Evolutionary conservation across 495 filamentous ascomycete genomes (phyloP).

Genomic region (Penicillium bovifimosum): DNA sequence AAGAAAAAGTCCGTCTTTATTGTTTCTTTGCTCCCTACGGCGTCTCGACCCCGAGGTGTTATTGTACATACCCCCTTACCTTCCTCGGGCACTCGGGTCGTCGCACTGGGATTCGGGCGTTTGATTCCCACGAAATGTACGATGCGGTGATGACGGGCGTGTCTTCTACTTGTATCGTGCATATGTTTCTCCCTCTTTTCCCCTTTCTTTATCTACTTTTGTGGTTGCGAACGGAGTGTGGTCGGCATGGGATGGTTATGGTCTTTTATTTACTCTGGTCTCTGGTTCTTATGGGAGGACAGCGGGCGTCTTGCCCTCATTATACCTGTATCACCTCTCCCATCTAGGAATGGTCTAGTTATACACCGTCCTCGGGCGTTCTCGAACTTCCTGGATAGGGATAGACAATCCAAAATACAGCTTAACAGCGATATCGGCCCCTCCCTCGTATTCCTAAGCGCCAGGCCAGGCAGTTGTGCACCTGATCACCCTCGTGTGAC

Average conservation of each 20-base stretch:
- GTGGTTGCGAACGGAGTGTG: slow-evolving; percentile 33
- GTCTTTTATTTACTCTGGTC: slow-evolving; percentile 20
- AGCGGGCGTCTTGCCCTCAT: slow-evolving; percentile 3
- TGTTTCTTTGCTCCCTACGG: slow-evolving; percentile 5
- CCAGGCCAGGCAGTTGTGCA: not conserved
- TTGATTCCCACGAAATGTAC: slow-evolving; percentile 27
- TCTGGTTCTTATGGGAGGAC: not conserved
- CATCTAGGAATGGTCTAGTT: slow-evolving; percentile 2
- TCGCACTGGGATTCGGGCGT: slow-evolving; percentile 12
- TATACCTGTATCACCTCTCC: slow-evolving; percentile 8
- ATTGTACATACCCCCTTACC: slow-evolving; percentile 16
- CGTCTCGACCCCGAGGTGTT: slow-evolving; percentile 9
- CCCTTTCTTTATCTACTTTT: slow-evolving; percentile 14
- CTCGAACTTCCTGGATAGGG: not conserved
- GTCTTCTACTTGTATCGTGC: slow-evolving; percentile 15
- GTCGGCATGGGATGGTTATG: slow-evolving; percentile 30
- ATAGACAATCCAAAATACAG: slow-evolving; percentile 5
- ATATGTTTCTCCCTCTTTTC: slow-evolving; percentile 13
- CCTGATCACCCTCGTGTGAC: not conserved
- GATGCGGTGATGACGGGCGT: slow-evolving; percentile 27
- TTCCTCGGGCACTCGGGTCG: slow-evolving; percentile 8
- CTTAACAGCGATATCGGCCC: slow-evolving; percentile 4
- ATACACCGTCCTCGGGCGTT: not conserved
- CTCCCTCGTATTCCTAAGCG: not conserved
- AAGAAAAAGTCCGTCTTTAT: slow-evolving; percentile 24